These are phyloP conservation scores for Penicillium coprophilum DNA, from an alignment of 495 filamentous ascomycete species.

Conservation along the genomic window DNA sequence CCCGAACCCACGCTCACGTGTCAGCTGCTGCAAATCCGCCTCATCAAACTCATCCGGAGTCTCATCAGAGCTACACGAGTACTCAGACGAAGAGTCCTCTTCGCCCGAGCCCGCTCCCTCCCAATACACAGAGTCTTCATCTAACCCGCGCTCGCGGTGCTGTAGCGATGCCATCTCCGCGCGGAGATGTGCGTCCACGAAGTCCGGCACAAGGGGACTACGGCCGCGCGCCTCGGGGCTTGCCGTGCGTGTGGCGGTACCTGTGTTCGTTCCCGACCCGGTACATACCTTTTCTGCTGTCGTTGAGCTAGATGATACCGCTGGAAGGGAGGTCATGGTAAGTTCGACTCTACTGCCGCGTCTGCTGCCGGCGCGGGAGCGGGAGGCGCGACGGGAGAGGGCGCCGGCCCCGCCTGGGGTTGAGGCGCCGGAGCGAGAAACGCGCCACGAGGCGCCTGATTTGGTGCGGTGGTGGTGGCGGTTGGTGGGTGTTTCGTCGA, in stretches of 20 bases:
- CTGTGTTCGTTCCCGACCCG: slow-evolving; percentile 8
- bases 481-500: slow-evolving; percentile 13
- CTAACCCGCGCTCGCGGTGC: slow-evolving; percentile 12
- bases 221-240: slow-evolving; percentile 21
- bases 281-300: background rate
- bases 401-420: slow-evolving; percentile 31
- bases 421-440: slow-evolving; percentile 39
- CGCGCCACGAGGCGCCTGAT: slow-evolving; percentile 24
- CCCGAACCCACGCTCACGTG: slow-evolving; percentile 60
- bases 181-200: slow-evolving; percentile 46
- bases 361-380: slow-evolving; percentile 36
- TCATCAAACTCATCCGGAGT: slow-evolving; percentile 44
- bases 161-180: slow-evolving; percentile 44
- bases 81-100: slow-evolving; percentile 21
- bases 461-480: slow-evolving; percentile 29
- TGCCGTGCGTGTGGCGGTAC: slow-evolving; percentile 3
- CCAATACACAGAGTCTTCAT: slow-evolving; percentile 17
- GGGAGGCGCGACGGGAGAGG: slow-evolving; percentile 14
- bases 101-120: slow-evolving; percentile 10
- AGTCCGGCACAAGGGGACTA: slow-evolving; percentile 35
- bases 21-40: slow-evolving; percentile 44
- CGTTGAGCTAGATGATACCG: background rate
- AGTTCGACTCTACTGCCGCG: slow-evolving; percentile 38
- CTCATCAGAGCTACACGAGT: slow-evolving; percentile 19
- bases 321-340: slow-evolving; percentile 36